Evolutionary conservation across 164 flowering plant genomes (phyloP), one percentile per base, ranked within the genome.

Genomic region (Cinnamomum chago): DNA sequence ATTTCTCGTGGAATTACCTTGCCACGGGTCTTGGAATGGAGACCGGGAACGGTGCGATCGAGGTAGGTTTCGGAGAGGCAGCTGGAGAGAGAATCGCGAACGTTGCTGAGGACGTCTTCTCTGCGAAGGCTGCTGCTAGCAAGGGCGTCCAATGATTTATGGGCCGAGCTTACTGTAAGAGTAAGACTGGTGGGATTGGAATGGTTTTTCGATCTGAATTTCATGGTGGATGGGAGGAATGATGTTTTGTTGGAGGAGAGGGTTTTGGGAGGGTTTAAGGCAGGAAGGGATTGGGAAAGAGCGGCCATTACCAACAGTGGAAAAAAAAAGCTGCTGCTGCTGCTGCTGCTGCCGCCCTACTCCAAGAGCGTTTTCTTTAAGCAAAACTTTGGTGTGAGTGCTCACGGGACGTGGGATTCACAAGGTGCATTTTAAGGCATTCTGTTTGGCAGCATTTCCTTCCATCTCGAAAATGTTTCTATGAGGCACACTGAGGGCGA

Each of bases 31-130:
- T 92, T 95, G 66, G 95, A 91, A 65, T 82, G 86, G 75, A 93
- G 87, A 47, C 79, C 83, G 18, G 97, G 97, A 72, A 95, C 89
- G 14, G 95, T 85, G 28, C 75, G 75, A 55, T 87, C 89, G 65
- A 93, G 97, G 60, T 93, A 82, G 23, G 98, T 92, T 78, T 95
- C 98, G 2, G 95, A 90, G 50, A 95, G 87, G 67, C 93, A 89
- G 70, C 87, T 88, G 20, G 86, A 72, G 5, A 89, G 69, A 0
- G 94, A 86, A 20, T 50, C 30, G 66, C 70, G 72, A 23, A 89
- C 85, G 52, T 83, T 79, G 20, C 52, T 23, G 20, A 83, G 22
- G 13, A 89, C 78, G 50, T 90, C 86, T 20, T 82, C 85, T 78
- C 84, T 92, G 58, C 82, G 85, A 60, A 40, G 47, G 47, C 27